Evolutionary conservation across 2,329 filamentous ascomycete genomes (phyloP).

Genomic region (Paecilomyces niveus): DNA sequence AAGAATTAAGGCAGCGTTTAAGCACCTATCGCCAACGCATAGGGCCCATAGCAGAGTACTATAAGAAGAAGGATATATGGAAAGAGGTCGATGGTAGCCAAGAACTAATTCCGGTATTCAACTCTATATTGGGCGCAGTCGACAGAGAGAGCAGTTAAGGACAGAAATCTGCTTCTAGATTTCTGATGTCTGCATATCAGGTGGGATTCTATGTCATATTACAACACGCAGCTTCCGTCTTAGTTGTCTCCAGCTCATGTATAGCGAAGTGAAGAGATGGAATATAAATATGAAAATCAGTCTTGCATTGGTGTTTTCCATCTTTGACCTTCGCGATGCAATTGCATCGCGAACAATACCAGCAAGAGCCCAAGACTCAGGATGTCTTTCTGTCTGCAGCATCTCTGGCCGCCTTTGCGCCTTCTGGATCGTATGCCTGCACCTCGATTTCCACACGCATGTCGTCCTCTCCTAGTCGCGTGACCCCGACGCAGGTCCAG

Average conservation of each 20-base stretch:
- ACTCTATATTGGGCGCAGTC: neutral
- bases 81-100: neutral
- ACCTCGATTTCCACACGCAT: slow-evolving; percentile 58
- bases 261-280: too few species aligned
- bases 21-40: neutral
- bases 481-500: slow-evolving; percentile 50
- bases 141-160: neutral
- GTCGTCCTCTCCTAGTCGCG: slow-evolving; percentile 38
- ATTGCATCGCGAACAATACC: too few species aligned
- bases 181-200: too few species aligned
- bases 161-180: too few species aligned
- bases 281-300: too few species aligned
- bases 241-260: too few species aligned
- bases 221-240: too few species aligned
- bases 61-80: neutral
- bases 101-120: neutral
- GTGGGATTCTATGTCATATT: too few species aligned
- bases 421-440: slow-evolving; percentile 35
- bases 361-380: too few species aligned
- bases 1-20: neutral
- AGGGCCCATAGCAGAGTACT: neutral
- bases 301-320: too few species aligned
- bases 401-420: neutral
- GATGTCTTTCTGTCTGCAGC: too few species aligned
- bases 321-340: too few species aligned